Percentiles rank a stretch among this genome's conserved stretches.
These are phyloP conservation scores for Umbilicus rupestris DNA, from an alignment of 164 flowering plant species.

Conservation along the genomic window DNA sequence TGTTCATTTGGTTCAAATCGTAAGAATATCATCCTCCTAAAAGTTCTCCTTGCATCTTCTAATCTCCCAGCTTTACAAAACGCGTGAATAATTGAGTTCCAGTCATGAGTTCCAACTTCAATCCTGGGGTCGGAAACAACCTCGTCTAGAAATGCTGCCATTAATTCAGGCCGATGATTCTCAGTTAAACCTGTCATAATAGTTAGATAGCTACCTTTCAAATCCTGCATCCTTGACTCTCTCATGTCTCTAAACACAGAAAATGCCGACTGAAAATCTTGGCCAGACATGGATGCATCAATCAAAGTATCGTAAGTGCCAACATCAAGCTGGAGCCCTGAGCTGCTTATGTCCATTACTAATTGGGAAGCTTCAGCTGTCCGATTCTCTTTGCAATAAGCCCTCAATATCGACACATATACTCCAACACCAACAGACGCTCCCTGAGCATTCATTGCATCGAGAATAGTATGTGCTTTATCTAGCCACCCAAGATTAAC, in stretches of 20 bases:
- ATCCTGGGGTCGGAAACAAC: constrained; percentile 77
- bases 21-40: constrained; percentile 82
- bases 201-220: constrained; percentile 81
- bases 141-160: constrained; percentile 95
- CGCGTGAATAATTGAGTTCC: constrained; percentile 95
- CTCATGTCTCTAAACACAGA: constrained; percentile 88
- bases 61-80: constrained; percentile 79
- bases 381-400: constrained; percentile 69
- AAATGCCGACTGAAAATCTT: constrained; percentile 91
- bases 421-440: constrained; percentile 69
- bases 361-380: constrained; percentile 88
- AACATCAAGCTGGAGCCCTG: constrained; percentile 63
- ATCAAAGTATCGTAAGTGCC: constrained; percentile 59
- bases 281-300: constrained; percentile 83
- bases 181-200: constrained; percentile 92
- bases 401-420: constrained; percentile 77
- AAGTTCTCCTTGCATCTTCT: constrained; percentile 87
- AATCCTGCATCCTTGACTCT: constrained; percentile 52
- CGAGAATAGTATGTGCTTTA: constrained; percentile 71
- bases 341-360: constrained; percentile 54
- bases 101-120: constrained; percentile 86
- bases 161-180: constrained; percentile 80
- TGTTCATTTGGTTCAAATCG: constrained; percentile 79
- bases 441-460: constrained; percentile 78
- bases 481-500: constrained; percentile 58